These are phyloP conservation scores for Polyplosphaeria fusca DNA, from an alignment of 495 filamentous ascomycete species.

Conservation along the genomic window DNA sequence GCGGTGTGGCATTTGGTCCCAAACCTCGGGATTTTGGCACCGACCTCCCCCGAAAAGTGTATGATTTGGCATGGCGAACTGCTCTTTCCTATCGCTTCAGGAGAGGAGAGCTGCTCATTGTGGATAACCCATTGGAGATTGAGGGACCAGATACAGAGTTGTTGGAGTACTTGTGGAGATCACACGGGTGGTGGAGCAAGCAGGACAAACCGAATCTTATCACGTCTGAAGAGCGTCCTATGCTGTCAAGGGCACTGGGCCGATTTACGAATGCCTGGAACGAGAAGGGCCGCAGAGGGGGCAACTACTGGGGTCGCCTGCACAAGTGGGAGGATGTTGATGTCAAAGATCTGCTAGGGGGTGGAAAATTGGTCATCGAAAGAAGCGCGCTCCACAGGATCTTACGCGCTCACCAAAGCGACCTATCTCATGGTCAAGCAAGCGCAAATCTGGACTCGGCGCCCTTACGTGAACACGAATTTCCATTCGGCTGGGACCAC, in stretches of 20 bases:
- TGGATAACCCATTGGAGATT: conserved; percentile 69
- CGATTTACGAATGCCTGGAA: not conserved
- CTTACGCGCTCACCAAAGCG: conserved; percentile 70
- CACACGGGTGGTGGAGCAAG: conserved; percentile 57
- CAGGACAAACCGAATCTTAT: not conserved
- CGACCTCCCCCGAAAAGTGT: conserved; percentile 79
- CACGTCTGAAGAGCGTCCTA: conserved; percentile 8
- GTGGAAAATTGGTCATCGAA: conserved; percentile 82
- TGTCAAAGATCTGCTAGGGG: conserved; percentile 88
- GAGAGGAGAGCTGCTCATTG: conserved; percentile 79
- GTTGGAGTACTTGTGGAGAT: conserved; percentile 57
- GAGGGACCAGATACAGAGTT: conserved; percentile 23
- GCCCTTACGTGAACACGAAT: not conserved
- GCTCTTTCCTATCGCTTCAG: conserved; percentile 87
- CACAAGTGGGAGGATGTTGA: conserved; percentile 63
- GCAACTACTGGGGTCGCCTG: not conserved
- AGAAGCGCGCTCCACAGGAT: conserved; percentile 72
- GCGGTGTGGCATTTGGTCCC: conserved; percentile 83
- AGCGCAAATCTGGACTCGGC: not conserved
- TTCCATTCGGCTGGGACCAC: not conserved
- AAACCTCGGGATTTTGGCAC: conserved; percentile 86
- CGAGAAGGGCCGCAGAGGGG: not conserved
- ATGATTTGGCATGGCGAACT: conserved; percentile 93
- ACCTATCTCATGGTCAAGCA: conserved; percentile 47
- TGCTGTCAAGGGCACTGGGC: conserved; percentile 1